Percentiles rank a stretch among this genome's conserved stretches.
phyloP scores from a whole-genome alignment of 2,329 filamentous ascomycete genomes.

The Grosmannia huntii region DNA sequence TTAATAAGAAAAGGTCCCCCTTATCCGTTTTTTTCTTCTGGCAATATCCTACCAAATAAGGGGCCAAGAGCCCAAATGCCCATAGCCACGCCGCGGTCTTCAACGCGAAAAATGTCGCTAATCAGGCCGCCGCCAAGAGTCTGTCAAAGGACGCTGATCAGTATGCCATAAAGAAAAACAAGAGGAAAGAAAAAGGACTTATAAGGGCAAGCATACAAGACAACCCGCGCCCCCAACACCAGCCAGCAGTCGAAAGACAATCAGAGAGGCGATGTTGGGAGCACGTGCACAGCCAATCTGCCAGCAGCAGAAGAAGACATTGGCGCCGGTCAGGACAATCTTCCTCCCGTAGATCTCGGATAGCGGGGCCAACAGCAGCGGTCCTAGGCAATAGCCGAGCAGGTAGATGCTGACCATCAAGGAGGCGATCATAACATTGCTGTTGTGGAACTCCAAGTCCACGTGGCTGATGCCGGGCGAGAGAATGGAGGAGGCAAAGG shows the following conservation, averaged over 20 bases:
- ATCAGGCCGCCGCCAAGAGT: constrained; percentile 10
- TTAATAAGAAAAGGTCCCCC: neutral
- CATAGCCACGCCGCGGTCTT: constrained; percentile 44
- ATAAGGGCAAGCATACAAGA: neutral
- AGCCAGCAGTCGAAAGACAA: constrained; percentile 12
- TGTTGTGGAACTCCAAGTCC: constrained; percentile 31
- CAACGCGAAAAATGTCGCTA: constrained; percentile 20
- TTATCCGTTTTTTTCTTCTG: too few relatives aligned
- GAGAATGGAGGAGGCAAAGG: constrained; percentile 52
- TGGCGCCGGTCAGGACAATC: constrained; percentile 65
- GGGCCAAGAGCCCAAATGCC: neutral
- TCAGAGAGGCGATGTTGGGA: constrained; percentile 31
- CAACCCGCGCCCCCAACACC: constrained; percentile 11
- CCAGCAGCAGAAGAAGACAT: constrained; percentile 49
- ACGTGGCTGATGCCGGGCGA: constrained; percentile 33
- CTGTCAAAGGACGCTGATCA: neutral
- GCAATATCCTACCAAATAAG: neutral
- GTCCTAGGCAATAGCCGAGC: constrained; percentile 47
- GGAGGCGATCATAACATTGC: constrained; percentile 28
- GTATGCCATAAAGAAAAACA: too few relatives aligned
- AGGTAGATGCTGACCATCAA: constrained; percentile 51
- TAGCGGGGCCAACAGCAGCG: constrained; percentile 21
- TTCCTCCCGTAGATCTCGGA: constrained; percentile 13
- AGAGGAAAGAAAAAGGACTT: neutral
- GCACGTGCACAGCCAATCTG: constrained; percentile 54